Evolutionary conservation across 1,139 yeast species (phyloP), one percentile per base, ranked within the genome.

Genomic region (Yamadazyma diddensiae): DNA sequence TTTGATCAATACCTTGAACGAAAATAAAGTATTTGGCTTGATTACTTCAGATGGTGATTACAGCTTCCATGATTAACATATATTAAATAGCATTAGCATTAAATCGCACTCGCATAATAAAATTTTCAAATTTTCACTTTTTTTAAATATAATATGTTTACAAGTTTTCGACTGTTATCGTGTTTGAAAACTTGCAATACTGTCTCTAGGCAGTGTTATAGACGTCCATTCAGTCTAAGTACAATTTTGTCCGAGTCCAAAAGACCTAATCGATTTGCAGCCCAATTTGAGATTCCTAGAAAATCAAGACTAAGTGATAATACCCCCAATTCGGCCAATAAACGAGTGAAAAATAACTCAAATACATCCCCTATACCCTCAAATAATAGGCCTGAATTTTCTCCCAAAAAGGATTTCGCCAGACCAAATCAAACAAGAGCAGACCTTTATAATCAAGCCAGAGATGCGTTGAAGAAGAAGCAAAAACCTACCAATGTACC

Each of bases 1-100:
- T 6, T 65, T 86, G 48, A 82, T 82, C 30, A 60, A 60, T 12
- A 62, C 65, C 14, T 60, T 78, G 41, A 66, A 64, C 38, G 73
- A 68, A 36, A 59, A 65, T 39, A 65, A 59, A 45, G 55, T 65
- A 9, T 50, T 65, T 49, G 73, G 74, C 5, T 59, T 55, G 35
- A 55, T 67, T 8, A 57, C 68, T 3, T 66, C 72, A n/a, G 69
- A 67, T 38, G 73, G 74, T 18, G 74, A 65, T 37, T 67, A 47
- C 43, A 51, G 53, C 32, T 57, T 53, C 33, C 50, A 55, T 6
- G 43, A 41, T 22, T 37, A 25, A 15, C 5, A 15, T 9, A 11
- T 24, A 6, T n/a, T 5, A 24, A 15, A n/a, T 24, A 24, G 20
- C 27, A 24, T 15, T 12, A 23, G 25, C 25, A 23, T 23, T 6